Base-by-base conservation (phyloP, 352 stramenopile genomes). In the Plasmopara halstedii region DNA sequence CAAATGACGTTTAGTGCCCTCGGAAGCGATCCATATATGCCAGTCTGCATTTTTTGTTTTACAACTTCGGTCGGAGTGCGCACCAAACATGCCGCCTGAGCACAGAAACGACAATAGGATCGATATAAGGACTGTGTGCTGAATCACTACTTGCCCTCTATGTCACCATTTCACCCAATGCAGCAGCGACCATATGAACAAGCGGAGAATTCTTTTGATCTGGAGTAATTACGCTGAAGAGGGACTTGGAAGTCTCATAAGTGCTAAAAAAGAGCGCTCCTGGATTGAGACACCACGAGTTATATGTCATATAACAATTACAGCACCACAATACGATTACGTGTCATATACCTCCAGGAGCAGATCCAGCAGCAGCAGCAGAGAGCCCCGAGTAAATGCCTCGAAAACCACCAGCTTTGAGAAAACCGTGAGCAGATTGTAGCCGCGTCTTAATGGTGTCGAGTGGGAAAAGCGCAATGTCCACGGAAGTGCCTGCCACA, bases 401-500 rank as follows among this genome's bases (percentile, higher is more conserved):
- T 32, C 81, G 82, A 58, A 99, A 99, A 8, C 97, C 97, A 15
- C 97, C 97, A 27, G 95, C 90, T 56, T 97, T 97, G 27, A 97
- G 75, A 66, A 99, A 99, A 14, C 97, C 95, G 33, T 97, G 75
- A 1, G 95, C 89, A 9, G 94, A 95, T 62, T 99, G 96, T 36
- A 99, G 66, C 8, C 96, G 75, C 15, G 96, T 99, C 80, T 99
- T 99, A 58, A 99, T 85, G 2, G 96, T 99, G 77, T 99, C 96
- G 8, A 99, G 82, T 29, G 97, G 97, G 83, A 98, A 99, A 17
- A 99, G 78, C 31, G 94, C 88, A 41, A 99, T 81, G 76, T 99
- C 97, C 23, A 99, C 96, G 13, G 87, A 90, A 32, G 95, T 98
- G 20, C 97, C 97, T 4, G 96, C 95, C 15, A 97, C 75, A 7